These are phyloP conservation scores for Tieghemostelium lacteum DNA, from an alignment of 78 protist genomes.

Conservation along the genomic window DNA sequence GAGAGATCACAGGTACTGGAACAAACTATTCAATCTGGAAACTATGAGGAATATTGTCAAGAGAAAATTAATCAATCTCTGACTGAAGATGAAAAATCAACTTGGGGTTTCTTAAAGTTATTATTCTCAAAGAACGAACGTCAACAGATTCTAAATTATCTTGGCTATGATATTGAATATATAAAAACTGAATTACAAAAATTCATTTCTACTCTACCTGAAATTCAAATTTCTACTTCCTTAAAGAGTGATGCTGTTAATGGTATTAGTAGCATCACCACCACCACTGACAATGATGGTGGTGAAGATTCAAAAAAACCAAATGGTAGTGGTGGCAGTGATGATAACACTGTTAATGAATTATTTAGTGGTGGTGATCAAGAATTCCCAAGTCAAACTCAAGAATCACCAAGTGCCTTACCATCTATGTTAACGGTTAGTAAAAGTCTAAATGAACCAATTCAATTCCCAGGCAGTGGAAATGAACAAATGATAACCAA, in stretches of 20 bases:
- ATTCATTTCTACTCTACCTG: slow-evolving; percentile 53
- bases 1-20: slow-evolving; percentile 38
- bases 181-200: slow-evolving; percentile 24
- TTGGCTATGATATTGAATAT: slow-evolving; percentile 65
- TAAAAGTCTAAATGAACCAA: slow-evolving; percentile 5
- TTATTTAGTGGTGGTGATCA: neutral
- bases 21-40: slow-evolving; percentile 6
- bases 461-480: slow-evolving; percentile 56
- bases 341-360: neutral
- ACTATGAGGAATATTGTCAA: slow-evolving; percentile 54
- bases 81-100: slow-evolving; percentile 56
- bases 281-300: neutral
- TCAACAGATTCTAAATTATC: slow-evolving; percentile 54
- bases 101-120: slow-evolving; percentile 74
- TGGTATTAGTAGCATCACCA: neutral
- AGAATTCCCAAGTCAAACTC: slow-evolving; percentile 1
- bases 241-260: neutral
- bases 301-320: neutral
- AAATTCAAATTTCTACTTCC: slow-evolving; percentile 8
- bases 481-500: slow-evolving; percentile 70
- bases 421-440: neutral
- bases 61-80: slow-evolving; percentile 30
- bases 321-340: neutral
- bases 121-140: slow-evolving; percentile 47
- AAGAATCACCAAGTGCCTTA: no score